phyloP scores from a whole-genome alignment of 306 rosid genomes.

The Medicago arabica region DNA sequence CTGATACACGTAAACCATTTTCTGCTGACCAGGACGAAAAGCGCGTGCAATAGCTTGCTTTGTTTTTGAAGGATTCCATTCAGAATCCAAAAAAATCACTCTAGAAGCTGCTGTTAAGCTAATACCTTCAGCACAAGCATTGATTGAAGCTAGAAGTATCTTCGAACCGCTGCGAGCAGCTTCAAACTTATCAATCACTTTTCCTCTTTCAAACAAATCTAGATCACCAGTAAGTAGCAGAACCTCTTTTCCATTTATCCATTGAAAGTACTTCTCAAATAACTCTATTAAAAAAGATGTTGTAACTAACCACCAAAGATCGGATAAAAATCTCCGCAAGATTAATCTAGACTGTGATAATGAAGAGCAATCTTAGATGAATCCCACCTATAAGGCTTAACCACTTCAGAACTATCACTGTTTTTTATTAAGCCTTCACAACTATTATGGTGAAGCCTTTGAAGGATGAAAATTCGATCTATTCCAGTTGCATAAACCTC shows the following conservation, averaged over 20 bases:
- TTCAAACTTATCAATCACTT: conserved; percentile 84
- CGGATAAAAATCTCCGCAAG: conserved; percentile 63
- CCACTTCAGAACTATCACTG: conserved; percentile 34
- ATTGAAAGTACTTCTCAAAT: conserved; percentile 70
- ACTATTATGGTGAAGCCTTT: conserved; percentile 55
- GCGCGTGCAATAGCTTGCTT: conserved; percentile 97
- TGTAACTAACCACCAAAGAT: conserved; percentile 74
- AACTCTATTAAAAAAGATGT: conserved; percentile 61
- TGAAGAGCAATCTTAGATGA: conserved; percentile 61
- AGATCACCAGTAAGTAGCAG: conserved; percentile 79
- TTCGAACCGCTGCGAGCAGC: conserved; percentile 67
- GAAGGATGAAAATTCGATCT: conserved; percentile 68
- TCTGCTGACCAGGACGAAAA: conserved; percentile 90
- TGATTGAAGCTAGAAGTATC: conserved; percentile 86
- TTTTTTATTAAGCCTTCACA: conserved; percentile 38
- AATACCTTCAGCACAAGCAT: conserved; percentile 96
- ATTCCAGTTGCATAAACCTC: conserved; percentile 57
- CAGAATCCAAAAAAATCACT: conserved; percentile 83
- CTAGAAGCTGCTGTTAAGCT: conserved; percentile 95
- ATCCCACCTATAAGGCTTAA: conserved; percentile 67
- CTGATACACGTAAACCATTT: conserved; percentile 85
- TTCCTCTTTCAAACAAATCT: conserved; percentile 85
- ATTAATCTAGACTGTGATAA: conserved; percentile 65
- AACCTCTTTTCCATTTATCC: conserved; percentile 74
- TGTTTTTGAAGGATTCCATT: conserved; percentile 96